Conservation (phyloP, 345 rosid genomes). For the Eucalyptus brandiana region DNA sequence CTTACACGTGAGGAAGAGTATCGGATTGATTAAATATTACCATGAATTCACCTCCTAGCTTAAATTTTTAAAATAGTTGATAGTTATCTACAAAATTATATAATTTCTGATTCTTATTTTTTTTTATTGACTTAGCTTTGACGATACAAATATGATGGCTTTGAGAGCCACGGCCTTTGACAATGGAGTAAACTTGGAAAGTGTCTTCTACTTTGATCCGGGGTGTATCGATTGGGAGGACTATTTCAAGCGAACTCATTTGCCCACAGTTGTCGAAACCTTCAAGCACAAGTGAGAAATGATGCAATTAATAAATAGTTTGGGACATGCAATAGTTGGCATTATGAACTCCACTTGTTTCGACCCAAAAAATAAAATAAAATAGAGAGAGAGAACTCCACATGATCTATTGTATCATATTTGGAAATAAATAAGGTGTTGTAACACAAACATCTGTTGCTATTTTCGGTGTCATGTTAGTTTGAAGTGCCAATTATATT, state of each 20-base stretch:
- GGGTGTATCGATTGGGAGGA: slow-evolving; percentile 39
- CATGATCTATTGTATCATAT: too few relatives aligned
- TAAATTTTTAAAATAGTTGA: neutral
- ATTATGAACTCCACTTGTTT: neutral
- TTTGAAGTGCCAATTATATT: too few relatives aligned
- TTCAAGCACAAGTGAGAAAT: neutral
- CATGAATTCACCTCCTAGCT: neutral
- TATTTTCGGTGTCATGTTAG: too few relatives aligned
- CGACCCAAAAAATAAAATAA: too few relatives aligned
- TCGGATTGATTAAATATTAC: neutral
- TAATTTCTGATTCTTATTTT: too few relatives aligned
- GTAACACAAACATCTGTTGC: too few relatives aligned
- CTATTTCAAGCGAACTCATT: slow-evolving; percentile 25
- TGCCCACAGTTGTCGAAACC: slow-evolving; percentile 22
- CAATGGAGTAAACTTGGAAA: neutral
- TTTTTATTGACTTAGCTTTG: slow-evolving; percentile 5
- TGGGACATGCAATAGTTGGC: neutral
- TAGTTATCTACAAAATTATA: neutral
- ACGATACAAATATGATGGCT: slow-evolving; percentile 13
- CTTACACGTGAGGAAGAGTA: neutral
- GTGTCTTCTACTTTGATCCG: slow-evolving; percentile 32
- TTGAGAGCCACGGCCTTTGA: neutral
- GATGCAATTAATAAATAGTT: neutral
- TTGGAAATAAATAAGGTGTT: too few relatives aligned
- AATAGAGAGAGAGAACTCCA: too few relatives aligned